These are phyloP conservation scores for Debaryomyces psychrophilus DNA, from an alignment of 1,139 yeast genomes.

Conservation along the genomic window DNA sequence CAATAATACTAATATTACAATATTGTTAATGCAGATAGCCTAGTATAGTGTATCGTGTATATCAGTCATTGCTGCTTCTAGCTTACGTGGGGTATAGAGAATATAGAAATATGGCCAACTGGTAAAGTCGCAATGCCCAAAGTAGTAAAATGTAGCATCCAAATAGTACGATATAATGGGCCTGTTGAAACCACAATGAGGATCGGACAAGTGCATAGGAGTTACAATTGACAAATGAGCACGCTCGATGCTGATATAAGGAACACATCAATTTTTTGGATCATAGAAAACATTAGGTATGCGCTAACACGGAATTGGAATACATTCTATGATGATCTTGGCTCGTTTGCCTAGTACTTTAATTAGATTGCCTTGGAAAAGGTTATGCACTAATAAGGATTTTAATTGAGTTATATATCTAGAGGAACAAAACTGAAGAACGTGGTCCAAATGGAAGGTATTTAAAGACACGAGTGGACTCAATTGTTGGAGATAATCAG, in stretches of 20 bases:
- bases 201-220: background rate
- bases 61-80: no score
- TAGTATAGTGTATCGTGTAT: no score
- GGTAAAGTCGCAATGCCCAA: background rate
- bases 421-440: background rate
- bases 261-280: no score
- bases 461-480: background rate
- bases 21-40: no score
- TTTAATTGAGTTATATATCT: slow-evolving; percentile 1
- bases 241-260: background rate
- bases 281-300: background rate
- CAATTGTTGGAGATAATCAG: background rate
- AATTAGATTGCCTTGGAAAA: background rate
- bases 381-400: slow-evolving; percentile 5
- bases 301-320: slow-evolving; percentile 6
- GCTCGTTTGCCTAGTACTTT: background rate
- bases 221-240: background rate
- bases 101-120: background rate
- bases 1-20: background rate
- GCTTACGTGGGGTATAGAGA: background rate
- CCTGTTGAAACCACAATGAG: background rate
- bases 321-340: background rate
- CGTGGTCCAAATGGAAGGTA: background rate
- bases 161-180: background rate
- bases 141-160: slow-evolving; percentile 3